Percentiles rank a stretch among this genome's conserved stretches.
Conservation (phyloP, 1,284 basidiomycete genomes). For the Lentinus polychrous region DNA sequence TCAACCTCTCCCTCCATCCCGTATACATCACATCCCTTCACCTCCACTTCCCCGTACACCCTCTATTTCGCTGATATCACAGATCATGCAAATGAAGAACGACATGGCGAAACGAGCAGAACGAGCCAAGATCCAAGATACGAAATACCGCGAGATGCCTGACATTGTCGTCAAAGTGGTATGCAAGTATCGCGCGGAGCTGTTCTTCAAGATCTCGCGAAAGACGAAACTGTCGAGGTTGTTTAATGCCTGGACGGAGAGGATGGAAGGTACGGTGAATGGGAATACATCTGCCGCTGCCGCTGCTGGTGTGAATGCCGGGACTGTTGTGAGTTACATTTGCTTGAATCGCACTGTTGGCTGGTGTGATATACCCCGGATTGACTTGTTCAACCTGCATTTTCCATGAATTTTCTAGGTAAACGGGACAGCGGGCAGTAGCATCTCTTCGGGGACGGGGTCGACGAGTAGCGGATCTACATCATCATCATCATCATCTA, state of each 20-base stretch:
- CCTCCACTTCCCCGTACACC: background rate
- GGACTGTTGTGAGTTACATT: no score
- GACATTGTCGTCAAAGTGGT: constrained; percentile 81
- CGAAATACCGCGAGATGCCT: constrained; percentile 70
- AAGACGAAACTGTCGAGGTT: constrained; percentile 76
- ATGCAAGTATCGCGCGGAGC: constrained; percentile 78
- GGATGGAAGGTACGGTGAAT: constrained; percentile 54
- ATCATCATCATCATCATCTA: constrained; percentile 18
- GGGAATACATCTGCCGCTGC: constrained; percentile 10
- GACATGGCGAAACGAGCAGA: constrained; percentile 71
- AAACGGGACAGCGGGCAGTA: constrained; percentile 42
- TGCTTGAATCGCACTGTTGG: no score
- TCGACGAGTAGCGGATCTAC: constrained; percentile 1
- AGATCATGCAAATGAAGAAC: constrained; percentile 72
- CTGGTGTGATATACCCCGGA: no score
- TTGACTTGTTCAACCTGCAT: no score
- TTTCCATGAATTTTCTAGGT: no score
- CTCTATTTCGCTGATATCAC: constrained; percentile 3
- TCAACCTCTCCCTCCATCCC: background rate
- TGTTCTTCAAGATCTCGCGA: constrained; percentile 84
- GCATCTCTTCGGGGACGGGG: constrained; percentile 25
- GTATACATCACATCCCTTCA: background rate
- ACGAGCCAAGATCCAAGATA: constrained; percentile 66
- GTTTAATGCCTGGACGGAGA: constrained; percentile 79
- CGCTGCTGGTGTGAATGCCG: constrained; percentile 29